Percentiles rank a stretch among this genome's conserved stretches.
Evolutionary conservation across 163 green algal genomes (phyloP).

Genomic region (Volvox carteri): DNA sequence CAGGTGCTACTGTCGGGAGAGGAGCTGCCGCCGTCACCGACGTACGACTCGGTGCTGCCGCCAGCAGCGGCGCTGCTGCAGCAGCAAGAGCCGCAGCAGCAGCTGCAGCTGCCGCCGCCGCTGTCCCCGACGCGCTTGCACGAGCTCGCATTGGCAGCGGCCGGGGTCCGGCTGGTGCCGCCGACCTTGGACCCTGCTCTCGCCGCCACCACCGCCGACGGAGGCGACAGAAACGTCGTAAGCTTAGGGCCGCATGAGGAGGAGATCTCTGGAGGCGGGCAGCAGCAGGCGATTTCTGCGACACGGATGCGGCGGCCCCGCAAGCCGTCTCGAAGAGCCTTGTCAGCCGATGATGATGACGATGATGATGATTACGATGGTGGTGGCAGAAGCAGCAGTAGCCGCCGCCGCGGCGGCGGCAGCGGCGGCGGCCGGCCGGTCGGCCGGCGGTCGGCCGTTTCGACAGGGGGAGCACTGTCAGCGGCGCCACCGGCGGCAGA

Average conservation of each 20-base stretch:
- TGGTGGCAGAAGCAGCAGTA: not conserved
- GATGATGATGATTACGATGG: not conserved
- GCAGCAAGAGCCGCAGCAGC: not conserved
- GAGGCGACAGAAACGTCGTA: too few relatives aligned
- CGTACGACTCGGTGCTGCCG: not conserved
- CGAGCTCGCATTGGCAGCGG: not conserved
- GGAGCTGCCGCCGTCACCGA: not conserved
- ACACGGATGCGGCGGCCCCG: slow-evolving; percentile 3
- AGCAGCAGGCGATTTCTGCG: not conserved
- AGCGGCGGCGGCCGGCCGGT: not conserved
- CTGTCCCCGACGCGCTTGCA: slow-evolving; percentile 5
- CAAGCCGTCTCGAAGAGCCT: not conserved
- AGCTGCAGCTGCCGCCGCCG: not conserved
- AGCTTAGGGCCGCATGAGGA: not conserved
- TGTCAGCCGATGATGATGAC: not conserved
- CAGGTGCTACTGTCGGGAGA: not conserved
- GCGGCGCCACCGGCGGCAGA: not conserved
- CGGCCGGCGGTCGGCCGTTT: not conserved
- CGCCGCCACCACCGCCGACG: too few relatives aligned
- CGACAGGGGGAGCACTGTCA: not conserved
- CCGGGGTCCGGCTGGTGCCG: not conserved
- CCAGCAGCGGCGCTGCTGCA: not conserved
- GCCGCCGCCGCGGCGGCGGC: not conserved
- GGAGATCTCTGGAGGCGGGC: not conserved
- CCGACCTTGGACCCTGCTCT: not conserved